phyloP scores from a whole-genome alignment of 768 basidiomycete species.

The Kwoniella sp. region DNA sequence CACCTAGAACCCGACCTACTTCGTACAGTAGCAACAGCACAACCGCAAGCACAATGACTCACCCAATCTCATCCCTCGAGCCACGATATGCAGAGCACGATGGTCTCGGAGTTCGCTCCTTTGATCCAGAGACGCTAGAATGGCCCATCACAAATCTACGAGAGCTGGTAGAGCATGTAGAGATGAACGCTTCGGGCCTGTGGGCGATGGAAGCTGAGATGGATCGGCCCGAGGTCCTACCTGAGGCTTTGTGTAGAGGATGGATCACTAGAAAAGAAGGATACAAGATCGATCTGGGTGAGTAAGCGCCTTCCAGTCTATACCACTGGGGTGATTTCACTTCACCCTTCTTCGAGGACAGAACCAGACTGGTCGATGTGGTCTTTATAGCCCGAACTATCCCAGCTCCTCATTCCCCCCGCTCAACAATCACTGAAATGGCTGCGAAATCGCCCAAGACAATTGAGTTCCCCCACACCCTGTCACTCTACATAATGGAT shows the following conservation, averaged over 20 bases:
- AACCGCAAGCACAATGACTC: not conserved
- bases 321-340: too few relatives aligned
- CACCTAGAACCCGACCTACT: not conserved
- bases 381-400: slow-evolving; percentile 25
- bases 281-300: slow-evolving; percentile 72
- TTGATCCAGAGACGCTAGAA: slow-evolving; percentile 61
- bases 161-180: slow-evolving; percentile 65
- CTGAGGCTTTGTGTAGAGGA: slow-evolving; percentile 66
- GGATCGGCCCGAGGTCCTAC: not conserved
- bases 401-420: slow-evolving; percentile 17
- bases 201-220: not conserved
- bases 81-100: not conserved
- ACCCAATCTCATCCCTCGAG: not conserved
- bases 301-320: slow-evolving; percentile 14
- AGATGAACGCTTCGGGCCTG: slow-evolving; percentile 50
- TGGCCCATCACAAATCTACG: slow-evolving; percentile 67
- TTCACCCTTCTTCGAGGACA: too few relatives aligned
- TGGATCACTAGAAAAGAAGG: slow-evolving; percentile 71
- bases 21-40: too few relatives aligned
- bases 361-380: too few relatives aligned
- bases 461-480: slow-evolving; percentile 51
- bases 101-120: not conserved
- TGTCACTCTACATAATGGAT: slow-evolving; percentile 70
- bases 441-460: slow-evolving; percentile 12
- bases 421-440: slow-evolving; percentile 16